phyloP scores from a whole-genome alignment of 1,139 yeast species.

The Suhomyces bolitotheri region DNA sequence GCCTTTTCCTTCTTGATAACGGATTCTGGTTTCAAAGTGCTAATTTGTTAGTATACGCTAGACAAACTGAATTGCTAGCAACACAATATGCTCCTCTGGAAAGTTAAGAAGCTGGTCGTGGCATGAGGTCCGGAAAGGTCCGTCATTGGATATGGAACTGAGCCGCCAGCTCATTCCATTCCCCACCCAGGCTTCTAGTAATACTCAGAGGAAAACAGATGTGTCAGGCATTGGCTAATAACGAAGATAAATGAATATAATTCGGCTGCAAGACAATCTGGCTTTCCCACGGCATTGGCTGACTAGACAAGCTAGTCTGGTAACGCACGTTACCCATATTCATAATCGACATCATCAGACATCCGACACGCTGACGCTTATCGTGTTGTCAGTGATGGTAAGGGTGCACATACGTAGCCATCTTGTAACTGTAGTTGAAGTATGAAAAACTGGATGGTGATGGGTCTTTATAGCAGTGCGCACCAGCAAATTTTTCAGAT shows the following conservation, averaged over 20 bases:
- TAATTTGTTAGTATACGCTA: conserved; percentile 38
- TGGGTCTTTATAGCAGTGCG: conserved; percentile 15
- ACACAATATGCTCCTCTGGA: conserved; percentile 21
- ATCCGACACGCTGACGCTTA: conserved; percentile 8
- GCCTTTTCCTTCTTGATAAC: conserved; percentile 93
- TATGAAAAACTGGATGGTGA: conserved; percentile 1
- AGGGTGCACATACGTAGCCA: conserved; percentile 22
- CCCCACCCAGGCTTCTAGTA: conserved; percentile 26
- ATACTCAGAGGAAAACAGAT: conserved; percentile 52
- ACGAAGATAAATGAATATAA: conserved; percentile 27
- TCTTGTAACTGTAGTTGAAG: conserved; percentile 14
- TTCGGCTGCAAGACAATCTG: conserved; percentile 48
- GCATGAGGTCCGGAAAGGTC: conserved; percentile 25
- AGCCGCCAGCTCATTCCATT: conserved; percentile 48
- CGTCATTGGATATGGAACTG: conserved; percentile 39
- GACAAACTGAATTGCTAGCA: conserved; percentile 6
- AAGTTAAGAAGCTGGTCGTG: conserved; percentile 9
- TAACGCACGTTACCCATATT: conserved; percentile 5
- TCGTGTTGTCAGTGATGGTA: conserved; percentile 11
- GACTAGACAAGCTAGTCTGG: conserved; percentile 1
- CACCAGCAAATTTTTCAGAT: conserved; percentile 12
- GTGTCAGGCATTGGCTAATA: conserved; percentile 48
- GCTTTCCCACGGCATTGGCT: conserved; percentile 40
- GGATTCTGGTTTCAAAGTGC: conserved; percentile 81
- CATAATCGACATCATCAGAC: conserved; percentile 11